Conservation (phyloP, 83 land plant genomes). For the Picea abies region DNA sequence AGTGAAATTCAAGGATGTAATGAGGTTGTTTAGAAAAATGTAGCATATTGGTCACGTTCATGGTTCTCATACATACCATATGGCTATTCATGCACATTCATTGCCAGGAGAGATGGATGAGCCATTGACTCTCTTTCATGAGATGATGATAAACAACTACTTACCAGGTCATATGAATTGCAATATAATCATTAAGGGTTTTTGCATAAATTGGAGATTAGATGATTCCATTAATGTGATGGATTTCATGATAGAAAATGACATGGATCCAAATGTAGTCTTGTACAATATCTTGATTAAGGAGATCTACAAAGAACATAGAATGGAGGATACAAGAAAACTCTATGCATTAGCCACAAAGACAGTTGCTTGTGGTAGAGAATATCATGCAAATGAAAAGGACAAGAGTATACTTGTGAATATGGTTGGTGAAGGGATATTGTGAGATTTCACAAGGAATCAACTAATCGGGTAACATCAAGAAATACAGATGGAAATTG, state of each 20-base stretch:
- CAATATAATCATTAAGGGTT: constrained; percentile 30
- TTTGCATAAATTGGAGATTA: constrained; percentile 41
- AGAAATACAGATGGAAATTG: too few species aligned
- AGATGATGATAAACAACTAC: constrained; percentile 35
- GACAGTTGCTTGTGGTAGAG: too few species aligned
- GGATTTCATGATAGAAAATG: constrained; percentile 27
- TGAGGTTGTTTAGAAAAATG: constrained; percentile 36
- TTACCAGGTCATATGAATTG: constrained; percentile 27
- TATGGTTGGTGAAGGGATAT: too few species aligned
- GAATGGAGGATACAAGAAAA: constrained; percentile 20
- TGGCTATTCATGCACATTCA: constrained; percentile 41
- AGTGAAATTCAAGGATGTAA: constrained; percentile 22
- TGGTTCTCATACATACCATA: constrained; percentile 28
- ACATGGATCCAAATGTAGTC: constrained; percentile 23
- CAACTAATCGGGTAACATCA: too few species aligned
- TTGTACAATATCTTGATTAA: constrained; percentile 33
- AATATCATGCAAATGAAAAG: too few species aligned
- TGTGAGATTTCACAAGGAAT: too few species aligned
- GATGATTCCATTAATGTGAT: constrained; percentile 36
- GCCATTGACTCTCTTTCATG: constrained; percentile 28
- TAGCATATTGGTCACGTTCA: constrained; percentile 7
- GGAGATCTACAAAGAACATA: constrained; percentile 28
- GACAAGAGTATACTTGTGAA: too few species aligned
- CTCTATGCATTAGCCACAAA: constrained; percentile 38
- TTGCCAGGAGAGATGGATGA: constrained; percentile 27